A percentile compares a stretch with the other conserved stretches of the same genome.
Evolutionary conservation across 2,329 filamentous ascomycete species (phyloP).

Genomic region (Chlorencoelia australis): DNA sequence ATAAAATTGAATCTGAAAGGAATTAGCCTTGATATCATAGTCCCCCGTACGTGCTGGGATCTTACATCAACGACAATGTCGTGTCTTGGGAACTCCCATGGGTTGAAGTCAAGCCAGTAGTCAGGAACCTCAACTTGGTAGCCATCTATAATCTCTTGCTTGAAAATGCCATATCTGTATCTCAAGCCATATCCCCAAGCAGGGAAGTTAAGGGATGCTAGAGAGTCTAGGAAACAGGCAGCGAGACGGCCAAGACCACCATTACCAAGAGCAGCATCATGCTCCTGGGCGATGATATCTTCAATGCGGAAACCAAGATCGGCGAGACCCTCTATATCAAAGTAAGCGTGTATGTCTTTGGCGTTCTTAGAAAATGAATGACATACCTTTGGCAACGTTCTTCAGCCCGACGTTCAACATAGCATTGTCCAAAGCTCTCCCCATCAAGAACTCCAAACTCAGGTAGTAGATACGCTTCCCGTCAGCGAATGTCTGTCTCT

Average conservation of each 20-base stretch:
- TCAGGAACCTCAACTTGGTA: constrained; percentile 98
- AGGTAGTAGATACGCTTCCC: constrained; percentile 95
- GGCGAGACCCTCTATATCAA: constrained; percentile 57
- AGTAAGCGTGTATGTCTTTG: constrained; percentile 44
- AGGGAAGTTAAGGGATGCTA: constrained; percentile 88
- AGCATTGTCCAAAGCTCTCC: constrained; percentile 89
- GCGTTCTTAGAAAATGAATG: constrained; percentile 33
- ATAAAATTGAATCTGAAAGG: constrained; percentile 71
- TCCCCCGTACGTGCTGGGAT: constrained; percentile 24
- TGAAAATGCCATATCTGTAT: constrained; percentile 97
- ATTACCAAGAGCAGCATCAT: constrained; percentile 92
- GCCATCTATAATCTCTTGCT: constrained; percentile 96
- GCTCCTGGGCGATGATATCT: constrained; percentile 88
- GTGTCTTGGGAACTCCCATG: constrained; percentile 95
- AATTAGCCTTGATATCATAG: constrained; percentile 7
- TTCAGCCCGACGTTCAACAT: constrained; percentile 95
- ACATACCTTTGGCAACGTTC: constrained; percentile 67
- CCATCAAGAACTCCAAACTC: constrained; percentile 96
- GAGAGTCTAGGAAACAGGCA: constrained; percentile 92
- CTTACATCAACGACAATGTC: constrained; percentile 83
- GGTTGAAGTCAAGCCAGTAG: constrained; percentile 99
- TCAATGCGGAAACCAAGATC: constrained; percentile 96
- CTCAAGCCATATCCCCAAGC: constrained; percentile 96
- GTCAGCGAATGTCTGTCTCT: constrained; percentile 83
- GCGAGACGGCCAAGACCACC: constrained; percentile 90